These are phyloP conservation scores for Boeremia lycopersici DNA, from an alignment of 2,329 filamentous ascomycete genomes.

Conservation along the genomic window DNA sequence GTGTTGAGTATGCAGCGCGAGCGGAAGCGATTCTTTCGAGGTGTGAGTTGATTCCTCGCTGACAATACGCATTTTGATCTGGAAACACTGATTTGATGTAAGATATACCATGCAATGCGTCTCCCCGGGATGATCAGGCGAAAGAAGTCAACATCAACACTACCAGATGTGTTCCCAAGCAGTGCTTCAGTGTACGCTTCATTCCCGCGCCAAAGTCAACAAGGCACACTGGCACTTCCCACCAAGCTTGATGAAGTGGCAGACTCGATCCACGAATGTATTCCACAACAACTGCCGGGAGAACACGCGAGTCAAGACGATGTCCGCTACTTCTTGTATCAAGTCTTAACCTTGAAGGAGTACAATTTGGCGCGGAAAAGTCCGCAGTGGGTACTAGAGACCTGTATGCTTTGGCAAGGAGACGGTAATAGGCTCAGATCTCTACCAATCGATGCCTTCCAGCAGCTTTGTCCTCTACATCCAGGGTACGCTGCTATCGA, in stretches of 20 bases:
- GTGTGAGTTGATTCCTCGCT: background rate
- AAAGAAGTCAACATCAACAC: background rate
- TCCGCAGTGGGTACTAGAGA: slow-evolving; percentile 37
- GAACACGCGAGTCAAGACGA: slow-evolving; percentile 14
- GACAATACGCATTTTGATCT: background rate
- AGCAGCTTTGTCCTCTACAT: slow-evolving; percentile 18
- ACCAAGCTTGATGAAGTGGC: background rate
- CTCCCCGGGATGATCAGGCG: background rate
- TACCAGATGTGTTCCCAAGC: background rate
- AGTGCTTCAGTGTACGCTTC: background rate
- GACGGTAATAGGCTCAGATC: slow-evolving; percentile 20
- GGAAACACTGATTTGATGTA: background rate
- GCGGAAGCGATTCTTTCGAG: background rate
- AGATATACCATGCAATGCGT: background rate
- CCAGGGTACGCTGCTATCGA: slow-evolving; percentile 12
- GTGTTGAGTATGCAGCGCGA: background rate
- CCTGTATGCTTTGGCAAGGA: slow-evolving; percentile 25
- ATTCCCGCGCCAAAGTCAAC: background rate
- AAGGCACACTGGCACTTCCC: slow-evolving; percentile 1
- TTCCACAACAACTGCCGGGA: slow-evolving; percentile 12
- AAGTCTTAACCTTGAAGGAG: slow-evolving; percentile 21
- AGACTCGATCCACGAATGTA: background rate
- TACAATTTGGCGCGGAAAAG: slow-evolving; percentile 17
- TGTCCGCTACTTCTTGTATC: slow-evolving; percentile 30
- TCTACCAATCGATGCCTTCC: slow-evolving; percentile 9